Percentiles rank a stretch among this genome's conserved stretches.
These are phyloP conservation scores for Porcisia hertigi DNA, from an alignment of 208 protist genomes.

Conservation along the genomic window DNA sequence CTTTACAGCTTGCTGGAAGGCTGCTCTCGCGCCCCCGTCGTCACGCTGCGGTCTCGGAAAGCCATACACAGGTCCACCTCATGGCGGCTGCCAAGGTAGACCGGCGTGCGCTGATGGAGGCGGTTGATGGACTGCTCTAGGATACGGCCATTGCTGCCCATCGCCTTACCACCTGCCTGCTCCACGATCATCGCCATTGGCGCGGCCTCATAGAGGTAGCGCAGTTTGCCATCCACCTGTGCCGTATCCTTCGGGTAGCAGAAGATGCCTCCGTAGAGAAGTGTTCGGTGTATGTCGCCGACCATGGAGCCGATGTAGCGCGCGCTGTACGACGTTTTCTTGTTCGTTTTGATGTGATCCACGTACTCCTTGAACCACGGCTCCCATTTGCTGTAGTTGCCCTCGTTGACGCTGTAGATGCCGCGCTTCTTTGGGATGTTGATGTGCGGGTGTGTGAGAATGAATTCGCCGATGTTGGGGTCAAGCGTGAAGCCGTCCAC, in stretches of 20 bases:
- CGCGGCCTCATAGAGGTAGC: conserved; percentile 97
- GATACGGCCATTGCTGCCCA: conserved; percentile 69
- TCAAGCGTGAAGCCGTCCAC: conserved; percentile 97
- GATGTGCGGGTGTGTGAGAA: conserved; percentile 95
- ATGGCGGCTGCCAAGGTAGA: conserved; percentile 90
- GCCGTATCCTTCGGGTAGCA: conserved; percentile 95
- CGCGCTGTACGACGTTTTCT: conserved; percentile 60
- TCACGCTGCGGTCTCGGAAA: conserved; percentile 46
- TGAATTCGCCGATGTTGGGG: conserved; percentile 96
- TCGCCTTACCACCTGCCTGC: conserved; percentile 90
- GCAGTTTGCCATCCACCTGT: conserved; percentile 96
- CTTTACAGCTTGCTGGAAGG: conserved; percentile 52
- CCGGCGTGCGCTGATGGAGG: conserved; percentile 92
- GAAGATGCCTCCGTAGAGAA: conserved; percentile 98
- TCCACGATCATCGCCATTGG: conserved; percentile 93
- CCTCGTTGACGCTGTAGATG: conserved; percentile 99
- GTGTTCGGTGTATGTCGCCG: conserved; percentile 98
- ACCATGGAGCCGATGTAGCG: conserved; percentile 96
- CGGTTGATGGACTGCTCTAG: conserved; percentile 82
- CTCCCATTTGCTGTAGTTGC: conserved; percentile 81
- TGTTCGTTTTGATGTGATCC: conserved; percentile 69
- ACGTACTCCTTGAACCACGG: conserved; percentile 80
- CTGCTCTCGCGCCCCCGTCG: not conserved
- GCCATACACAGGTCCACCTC: conserved; percentile 88
- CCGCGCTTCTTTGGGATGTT: conserved; percentile 84